Conservation (phyloP, 2,329 filamentous ascomycete species). For the Ramichloridium luteum region DNA sequence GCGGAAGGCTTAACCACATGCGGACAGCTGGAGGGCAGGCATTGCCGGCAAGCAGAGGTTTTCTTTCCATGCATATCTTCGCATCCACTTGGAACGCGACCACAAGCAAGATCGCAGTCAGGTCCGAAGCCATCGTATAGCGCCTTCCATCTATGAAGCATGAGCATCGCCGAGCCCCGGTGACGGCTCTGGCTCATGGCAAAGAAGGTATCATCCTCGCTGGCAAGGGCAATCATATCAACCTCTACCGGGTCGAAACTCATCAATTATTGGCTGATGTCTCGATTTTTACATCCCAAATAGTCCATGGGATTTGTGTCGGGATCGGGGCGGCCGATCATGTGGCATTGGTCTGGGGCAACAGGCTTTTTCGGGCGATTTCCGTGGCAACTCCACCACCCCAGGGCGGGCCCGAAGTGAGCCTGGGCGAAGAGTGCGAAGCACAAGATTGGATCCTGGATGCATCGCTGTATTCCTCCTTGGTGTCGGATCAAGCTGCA, state of each 20-base stretch:
- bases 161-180: constrained; percentile 27
- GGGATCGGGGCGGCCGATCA: constrained; percentile 16
- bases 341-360: constrained; percentile 56
- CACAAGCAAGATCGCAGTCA: too few relatives aligned
- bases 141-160: constrained; percentile 18
- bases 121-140: too few relatives aligned
- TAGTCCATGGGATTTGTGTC: constrained; percentile 60
- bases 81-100: too few relatives aligned
- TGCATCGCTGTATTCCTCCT: constrained; percentile 37
- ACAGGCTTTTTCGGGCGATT: constrained; percentile 20
- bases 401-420: constrained; percentile 11
- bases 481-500: background rate
- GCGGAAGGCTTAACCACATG: too few relatives aligned
- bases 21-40: too few relatives aligned
- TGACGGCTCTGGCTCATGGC: constrained; percentile 33
- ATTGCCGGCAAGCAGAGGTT: too few relatives aligned
- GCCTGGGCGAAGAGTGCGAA: constrained; percentile 32
- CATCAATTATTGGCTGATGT: constrained; percentile 22
- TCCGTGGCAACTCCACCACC: constrained; percentile 2
- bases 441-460: constrained; percentile 70
- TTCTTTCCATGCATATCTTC: too few relatives aligned
- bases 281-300: constrained; percentile 52
- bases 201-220: constrained; percentile 26
- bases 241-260: constrained; percentile 24
- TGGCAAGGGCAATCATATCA: constrained; percentile 33